phyloP scores from a whole-genome alignment of 75 land plant genomes.

The Chamaecyparis obtusa region DNA sequence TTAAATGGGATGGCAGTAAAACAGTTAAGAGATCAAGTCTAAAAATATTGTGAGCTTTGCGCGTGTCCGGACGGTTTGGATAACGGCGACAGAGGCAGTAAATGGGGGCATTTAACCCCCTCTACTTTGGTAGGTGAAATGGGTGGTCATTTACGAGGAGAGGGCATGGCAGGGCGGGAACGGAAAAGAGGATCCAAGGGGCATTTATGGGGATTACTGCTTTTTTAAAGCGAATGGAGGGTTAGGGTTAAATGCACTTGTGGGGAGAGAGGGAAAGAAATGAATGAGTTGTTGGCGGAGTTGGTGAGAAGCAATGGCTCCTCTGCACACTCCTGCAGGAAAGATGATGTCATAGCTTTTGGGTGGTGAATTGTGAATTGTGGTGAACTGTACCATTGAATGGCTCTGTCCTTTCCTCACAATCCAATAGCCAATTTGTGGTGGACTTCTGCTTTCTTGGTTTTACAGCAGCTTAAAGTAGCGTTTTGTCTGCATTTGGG shows the following conservation, averaged over 20 bases:
- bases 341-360: slow-evolving; percentile 5
- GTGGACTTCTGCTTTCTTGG: not conserved
- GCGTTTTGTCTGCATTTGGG: not conserved
- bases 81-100: not conserved
- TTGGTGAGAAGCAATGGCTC: slow-evolving; percentile 1
- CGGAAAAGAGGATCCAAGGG: not conserved
- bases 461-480: not conserved
- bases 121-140: not conserved
- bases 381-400: too few species aligned
- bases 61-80: not conserved
- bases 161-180: not conserved
- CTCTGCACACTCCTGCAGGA: not conserved
- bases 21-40: not conserved
- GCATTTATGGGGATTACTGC: not conserved
- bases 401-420: not conserved
- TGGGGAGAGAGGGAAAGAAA: not conserved
- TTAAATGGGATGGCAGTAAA: not conserved
- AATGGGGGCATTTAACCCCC: not conserved
- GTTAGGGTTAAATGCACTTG: not conserved
- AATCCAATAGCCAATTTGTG: too few species aligned
- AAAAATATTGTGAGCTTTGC: not conserved
- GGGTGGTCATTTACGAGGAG: slow-evolving; percentile 1
- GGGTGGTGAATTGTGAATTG: not conserved
- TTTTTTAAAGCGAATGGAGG: not conserved
- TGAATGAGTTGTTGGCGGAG: not conserved